Evolutionary conservation across 345 rosid species (phyloP), one percentile per base, ranked within the genome.

Genomic region (Citrus maxima): DNA sequence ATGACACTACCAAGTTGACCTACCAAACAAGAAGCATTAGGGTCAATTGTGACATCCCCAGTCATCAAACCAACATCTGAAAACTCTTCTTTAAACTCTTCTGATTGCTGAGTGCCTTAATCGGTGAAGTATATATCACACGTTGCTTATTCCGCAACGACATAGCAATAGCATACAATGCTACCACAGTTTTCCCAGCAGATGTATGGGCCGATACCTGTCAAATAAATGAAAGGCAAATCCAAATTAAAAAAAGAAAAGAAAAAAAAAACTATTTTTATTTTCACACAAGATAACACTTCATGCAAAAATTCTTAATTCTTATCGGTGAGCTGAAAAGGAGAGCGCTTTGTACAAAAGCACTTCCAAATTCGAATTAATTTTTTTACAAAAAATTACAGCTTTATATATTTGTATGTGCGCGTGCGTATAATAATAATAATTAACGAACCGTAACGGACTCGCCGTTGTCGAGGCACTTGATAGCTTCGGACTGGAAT

Each of bases 131-230:
- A 76, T 96, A 96, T 51, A 96, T 89, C 71, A 96, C 99, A 54
- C 99, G 84, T 83, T 96, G 99, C 54, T 91, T 90, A 73, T 93
- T 93, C 77, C 28, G 85, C 88, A 96, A 80, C 58, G 98, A 94
- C 98, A 96, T 93, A 38, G 99, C 98, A 72, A 96, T 94, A 7
- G 99, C 99, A 88, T 96, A 96, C 8, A 88, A 81, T 2, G 99
- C 99, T 8, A 94, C 97, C 6, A 91, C 99, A 35, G 99, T 96
- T 90, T 96, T 96, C 21, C 99, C 99, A 80, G 99, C 99, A 25
- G 99, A 94, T 32, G 99, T 96, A 87, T 96, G 99, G 46, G 99
- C 99, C 28, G 99, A 96, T 24, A 94, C 99, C 99, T 95, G 78
- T 75, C 51, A 56, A 42, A 78, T 65, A 18, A 68, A 77, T 66